These are phyloP conservation scores for Mycena filopes DNA, from an alignment of 768 basidiomycete genomes.

Conservation along the genomic window DNA sequence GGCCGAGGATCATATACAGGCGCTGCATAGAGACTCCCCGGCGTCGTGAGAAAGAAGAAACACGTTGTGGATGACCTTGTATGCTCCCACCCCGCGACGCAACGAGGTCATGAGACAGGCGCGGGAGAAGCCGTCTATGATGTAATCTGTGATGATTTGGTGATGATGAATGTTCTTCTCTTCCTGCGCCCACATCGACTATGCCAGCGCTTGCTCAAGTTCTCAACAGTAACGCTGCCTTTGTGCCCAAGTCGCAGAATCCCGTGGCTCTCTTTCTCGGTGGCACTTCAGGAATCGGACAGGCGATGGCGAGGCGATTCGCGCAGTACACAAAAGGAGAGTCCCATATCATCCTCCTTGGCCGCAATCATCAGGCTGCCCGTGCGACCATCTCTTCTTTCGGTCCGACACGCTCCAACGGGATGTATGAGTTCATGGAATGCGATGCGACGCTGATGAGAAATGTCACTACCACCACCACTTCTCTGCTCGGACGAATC, in stretches of 20 bases:
- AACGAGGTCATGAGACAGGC: too few species aligned
- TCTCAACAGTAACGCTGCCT: constrained; percentile 32
- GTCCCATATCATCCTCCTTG: constrained; percentile 52
- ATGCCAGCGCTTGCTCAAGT: constrained; percentile 35
- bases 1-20: too few species aligned
- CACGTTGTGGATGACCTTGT: too few species aligned
- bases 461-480: constrained; percentile 43
- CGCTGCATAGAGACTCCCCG: too few species aligned
- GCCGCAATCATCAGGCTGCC: constrained; percentile 48
- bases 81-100: too few species aligned
- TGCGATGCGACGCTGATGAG: constrained; percentile 50
- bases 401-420: constrained; percentile 35
- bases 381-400: constrained; percentile 45
- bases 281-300: constrained; percentile 44
- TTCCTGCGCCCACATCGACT: too few species aligned
- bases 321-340: constrained; percentile 50
- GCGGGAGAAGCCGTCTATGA: too few species aligned
- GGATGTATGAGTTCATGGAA: constrained; percentile 47
- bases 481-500: constrained; percentile 39
- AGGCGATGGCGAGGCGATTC: constrained; percentile 48
- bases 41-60: too few species aligned
- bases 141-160: too few species aligned
- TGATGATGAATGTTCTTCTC: too few species aligned
- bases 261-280: constrained; percentile 41
- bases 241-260: constrained; percentile 11